Evolutionary conservation across 805 yeast species (phyloP).

Genomic region (Sporopachydermia lactativora): DNA sequence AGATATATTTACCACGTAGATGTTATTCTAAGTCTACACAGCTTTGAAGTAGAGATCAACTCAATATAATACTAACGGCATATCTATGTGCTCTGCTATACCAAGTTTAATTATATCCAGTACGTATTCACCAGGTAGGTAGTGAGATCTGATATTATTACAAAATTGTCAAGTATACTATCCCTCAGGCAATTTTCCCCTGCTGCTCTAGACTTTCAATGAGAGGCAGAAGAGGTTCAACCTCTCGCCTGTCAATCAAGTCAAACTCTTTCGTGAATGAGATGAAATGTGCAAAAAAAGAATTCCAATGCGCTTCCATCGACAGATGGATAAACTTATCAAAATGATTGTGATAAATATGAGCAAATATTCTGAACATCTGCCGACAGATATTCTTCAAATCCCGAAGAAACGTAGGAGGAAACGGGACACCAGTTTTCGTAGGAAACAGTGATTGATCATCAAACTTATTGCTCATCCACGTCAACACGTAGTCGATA

Average conservation of each 20-base stretch:
- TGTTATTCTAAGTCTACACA: no score
- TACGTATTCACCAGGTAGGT: no score
- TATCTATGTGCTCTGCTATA: no score
- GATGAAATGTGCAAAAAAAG: conserved; percentile 88
- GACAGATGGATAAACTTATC: conserved; percentile 86
- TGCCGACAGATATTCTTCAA: conserved; percentile 80
- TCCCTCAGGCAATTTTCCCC: conserved; percentile 54
- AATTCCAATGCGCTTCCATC: conserved; percentile 95
- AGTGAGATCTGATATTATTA: no score
- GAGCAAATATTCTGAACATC: conserved; percentile 92
- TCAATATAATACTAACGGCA: no score
- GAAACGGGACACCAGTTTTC: conserved; percentile 75
- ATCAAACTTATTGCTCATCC: conserved; percentile 79
- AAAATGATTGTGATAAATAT: conserved; percentile 86
- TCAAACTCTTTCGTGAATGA: conserved; percentile 78
- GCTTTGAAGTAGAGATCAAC: no score
- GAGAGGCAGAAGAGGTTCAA: conserved; percentile 64
- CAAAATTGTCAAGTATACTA: no score
- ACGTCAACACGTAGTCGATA: conserved; percentile 79
- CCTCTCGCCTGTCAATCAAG: conserved; percentile 63
- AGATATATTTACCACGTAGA: no score
- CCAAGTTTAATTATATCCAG: no score
- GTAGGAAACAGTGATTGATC: conserved; percentile 91
- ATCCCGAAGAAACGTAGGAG: conserved; percentile 69
- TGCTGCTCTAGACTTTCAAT: conserved; percentile 73